Base-by-base conservation (phyloP, 345 rosid species). In the Lepidium aucheri region DNA sequence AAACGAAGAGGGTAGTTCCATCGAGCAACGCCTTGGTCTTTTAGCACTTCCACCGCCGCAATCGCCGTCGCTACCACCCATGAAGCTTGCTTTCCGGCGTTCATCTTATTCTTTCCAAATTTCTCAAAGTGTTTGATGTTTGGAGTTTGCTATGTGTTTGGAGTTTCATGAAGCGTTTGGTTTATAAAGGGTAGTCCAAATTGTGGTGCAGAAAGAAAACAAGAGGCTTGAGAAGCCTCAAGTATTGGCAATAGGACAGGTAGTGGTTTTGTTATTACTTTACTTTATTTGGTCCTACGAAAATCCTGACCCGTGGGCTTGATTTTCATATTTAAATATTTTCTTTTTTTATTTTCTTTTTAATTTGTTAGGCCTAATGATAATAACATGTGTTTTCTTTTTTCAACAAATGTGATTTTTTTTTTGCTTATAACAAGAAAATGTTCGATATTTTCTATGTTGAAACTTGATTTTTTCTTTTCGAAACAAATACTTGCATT, bases 21-120 rank as follows among this genome's bases (percentile, higher is more conserved):
- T n/a, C 86, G 74, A 60, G 83, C 78, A 49, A 84, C 75, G 12
- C 93, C 93, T 70, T 84, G 90, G 78, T 87, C 90, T 18, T 84
- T 87, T 32, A 87, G 77, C 7, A 81, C 90, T 78, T 87, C 93
- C 71, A 83, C 86, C 7, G 82, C 78, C 4, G 82, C 90, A 17
- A 87, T 84, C 35, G 85, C 79, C 4, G 83, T 72, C 17, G 84
- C 93, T 74, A 80, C 88, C 20, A 65, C 57, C 90, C 83, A 83
- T 4, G 79, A 59, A 43, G 68, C 68, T 67, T 66, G 42, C 77
- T 64, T 65, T 70, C 38, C 72, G 17, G 54, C 69, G 30, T 52
- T 60, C 79, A 76, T 76, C 13, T 22, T 54, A 40, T 0, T 44
- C 6, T 49, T 15, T 70, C 7, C 1, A 9, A 9, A 6, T 38